These are phyloP conservation scores for Apiotrichum siamense DNA, from an alignment of 1,284 basidiomycete genomes.

Conservation along the genomic window DNA sequence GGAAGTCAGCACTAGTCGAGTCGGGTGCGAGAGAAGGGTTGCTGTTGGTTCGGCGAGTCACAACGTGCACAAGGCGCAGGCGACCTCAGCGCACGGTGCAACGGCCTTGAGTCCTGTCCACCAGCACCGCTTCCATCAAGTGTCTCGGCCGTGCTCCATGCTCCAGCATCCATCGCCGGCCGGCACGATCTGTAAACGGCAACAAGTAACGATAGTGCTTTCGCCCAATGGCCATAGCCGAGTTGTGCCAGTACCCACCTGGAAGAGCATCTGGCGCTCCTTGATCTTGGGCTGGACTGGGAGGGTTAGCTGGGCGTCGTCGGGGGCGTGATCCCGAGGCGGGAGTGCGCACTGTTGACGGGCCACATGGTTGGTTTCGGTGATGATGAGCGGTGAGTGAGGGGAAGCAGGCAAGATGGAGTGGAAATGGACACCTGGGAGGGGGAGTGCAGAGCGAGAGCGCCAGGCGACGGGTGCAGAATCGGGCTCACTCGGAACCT, in stretches of 20 bases:
- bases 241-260: conserved; percentile 28
- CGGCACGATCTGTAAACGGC: too few species aligned
- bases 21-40: not conserved
- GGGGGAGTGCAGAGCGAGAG: not conserved
- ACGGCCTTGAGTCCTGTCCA: too few species aligned
- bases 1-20: not conserved
- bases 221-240: not conserved
- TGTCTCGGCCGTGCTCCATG: too few species aligned
- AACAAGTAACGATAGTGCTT: not conserved
- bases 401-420: not conserved
- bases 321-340: not conserved
- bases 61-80: too few species aligned
- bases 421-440: not conserved
- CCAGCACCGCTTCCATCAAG: too few species aligned
- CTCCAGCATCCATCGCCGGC: too few species aligned
- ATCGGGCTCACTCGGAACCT: too few species aligned
- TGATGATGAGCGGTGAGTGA: conserved; percentile 16
- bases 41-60: too few species aligned
- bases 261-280: conserved; percentile 41
- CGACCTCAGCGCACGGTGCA: too few species aligned
- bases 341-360: conserved; percentile 27
- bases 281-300: conserved; percentile 34
- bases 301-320: conserved; percentile 9
- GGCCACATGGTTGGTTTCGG: conserved; percentile 26
- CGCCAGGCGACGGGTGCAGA: too few species aligned